Conservation (phyloP, 148 eudicot genomes). For the Rhododendron griersonianum region DNA sequence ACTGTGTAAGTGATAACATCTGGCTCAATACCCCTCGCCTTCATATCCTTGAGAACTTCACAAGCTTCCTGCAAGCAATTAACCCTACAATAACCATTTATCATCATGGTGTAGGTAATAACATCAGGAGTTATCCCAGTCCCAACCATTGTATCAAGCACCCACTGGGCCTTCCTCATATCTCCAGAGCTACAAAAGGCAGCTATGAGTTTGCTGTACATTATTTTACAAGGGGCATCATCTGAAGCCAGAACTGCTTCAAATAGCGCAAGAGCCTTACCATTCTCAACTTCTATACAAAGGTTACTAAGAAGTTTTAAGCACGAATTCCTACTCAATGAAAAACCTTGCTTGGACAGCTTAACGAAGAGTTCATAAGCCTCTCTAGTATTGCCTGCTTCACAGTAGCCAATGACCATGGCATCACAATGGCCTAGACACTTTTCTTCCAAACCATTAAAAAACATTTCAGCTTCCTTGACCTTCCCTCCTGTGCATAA, state of each 20-base stretch:
- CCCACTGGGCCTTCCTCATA: slow-evolving; percentile 44
- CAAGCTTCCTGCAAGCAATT: slow-evolving; percentile 40
- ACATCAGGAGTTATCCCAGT: slow-evolving; percentile 51
- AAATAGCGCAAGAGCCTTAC: slow-evolving; percentile 37
- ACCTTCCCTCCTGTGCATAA: slow-evolving; percentile 51
- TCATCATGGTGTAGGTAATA: slow-evolving; percentile 61
- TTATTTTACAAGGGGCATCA: slow-evolving; percentile 31
- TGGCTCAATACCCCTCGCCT: slow-evolving; percentile 46
- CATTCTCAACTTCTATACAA: slow-evolving; percentile 41
- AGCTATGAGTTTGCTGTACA: slow-evolving; percentile 39
- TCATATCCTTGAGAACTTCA: slow-evolving; percentile 58
- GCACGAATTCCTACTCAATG: slow-evolving; percentile 26
- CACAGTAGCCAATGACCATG: slow-evolving; percentile 59
- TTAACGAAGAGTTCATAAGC: slow-evolving; percentile 37
- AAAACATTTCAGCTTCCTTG: slow-evolving; percentile 53
- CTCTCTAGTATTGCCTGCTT: slow-evolving; percentile 23
- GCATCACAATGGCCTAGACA: slow-evolving; percentile 41
- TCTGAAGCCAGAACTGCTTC: slow-evolving; percentile 29
- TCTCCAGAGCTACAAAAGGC: slow-evolving; percentile 50
- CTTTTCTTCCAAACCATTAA: slow-evolving; percentile 37
- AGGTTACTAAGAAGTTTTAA: slow-evolving; percentile 45
- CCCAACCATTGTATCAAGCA: slow-evolving; percentile 42
- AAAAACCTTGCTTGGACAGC: slow-evolving; percentile 32
- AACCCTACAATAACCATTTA: slow-evolving; percentile 54
- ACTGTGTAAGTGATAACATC: slow-evolving; percentile 67